Evolutionary conservation across 257 asterid genomes (phyloP).

Genomic region (Thymus quinquecostatus): DNA sequence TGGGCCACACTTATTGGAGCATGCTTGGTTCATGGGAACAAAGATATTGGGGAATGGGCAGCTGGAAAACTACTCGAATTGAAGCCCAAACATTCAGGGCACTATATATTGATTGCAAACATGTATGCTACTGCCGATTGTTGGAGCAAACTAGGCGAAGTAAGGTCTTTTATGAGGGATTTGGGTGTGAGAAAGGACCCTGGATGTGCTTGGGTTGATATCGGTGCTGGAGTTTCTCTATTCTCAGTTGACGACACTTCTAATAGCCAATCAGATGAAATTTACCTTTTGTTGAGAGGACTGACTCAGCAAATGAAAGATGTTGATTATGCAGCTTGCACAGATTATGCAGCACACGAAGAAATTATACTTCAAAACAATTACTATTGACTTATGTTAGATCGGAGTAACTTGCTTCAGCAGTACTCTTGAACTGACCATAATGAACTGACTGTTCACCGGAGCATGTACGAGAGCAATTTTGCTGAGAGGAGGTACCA

Average conservation of each 20-base stretch:
- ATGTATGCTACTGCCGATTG: conserved; percentile 85
- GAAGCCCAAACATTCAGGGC: conserved; percentile 71
- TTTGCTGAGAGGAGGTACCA: not conserved
- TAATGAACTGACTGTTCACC: conserved; percentile 3
- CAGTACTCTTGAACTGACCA: conserved; percentile 1
- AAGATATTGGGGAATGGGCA: conserved; percentile 85
- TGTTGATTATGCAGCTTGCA: conserved; percentile 42
- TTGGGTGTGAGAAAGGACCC: conserved; percentile 79
- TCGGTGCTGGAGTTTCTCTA: conserved; percentile 64
- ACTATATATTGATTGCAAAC: conserved; percentile 81
- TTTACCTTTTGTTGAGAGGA: conserved; percentile 50
- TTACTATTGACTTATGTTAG: not conserved
- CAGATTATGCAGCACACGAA: conserved; percentile 44
- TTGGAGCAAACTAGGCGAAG: conserved; percentile 71
- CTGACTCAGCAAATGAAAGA: conserved; percentile 65
- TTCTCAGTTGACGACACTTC: conserved; percentile 71
- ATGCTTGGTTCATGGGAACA: conserved; percentile 71
- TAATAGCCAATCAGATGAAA: conserved; percentile 48
- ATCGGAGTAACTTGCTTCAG: not conserved
- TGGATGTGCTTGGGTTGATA: conserved; percentile 83
- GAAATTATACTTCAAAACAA: conserved; percentile 36
- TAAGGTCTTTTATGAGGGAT: conserved; percentile 74
- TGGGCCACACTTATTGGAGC: conserved; percentile 95
- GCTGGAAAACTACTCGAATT: conserved; percentile 72
- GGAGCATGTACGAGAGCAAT: not conserved